These are phyloP conservation scores for Yamadazyma epiphylla DNA, from an alignment of 1,139 yeast species.

Conservation along the genomic window DNA sequence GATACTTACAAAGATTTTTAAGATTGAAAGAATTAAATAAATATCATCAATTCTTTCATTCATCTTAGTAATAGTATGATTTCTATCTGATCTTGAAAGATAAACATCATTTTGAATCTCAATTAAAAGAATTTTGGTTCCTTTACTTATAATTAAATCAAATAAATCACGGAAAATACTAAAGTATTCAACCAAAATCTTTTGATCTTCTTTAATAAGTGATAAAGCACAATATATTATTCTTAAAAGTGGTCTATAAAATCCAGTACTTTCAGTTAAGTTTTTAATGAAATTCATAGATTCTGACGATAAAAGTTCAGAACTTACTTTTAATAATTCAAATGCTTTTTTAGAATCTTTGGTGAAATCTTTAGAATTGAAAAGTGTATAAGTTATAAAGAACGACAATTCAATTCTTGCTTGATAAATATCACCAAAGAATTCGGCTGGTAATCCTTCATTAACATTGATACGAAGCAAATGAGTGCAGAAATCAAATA, in stretches of 20 bases:
- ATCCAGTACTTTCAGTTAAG: conserved; percentile 34
- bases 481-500: conserved; percentile 43
- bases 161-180: conserved; percentile 54
- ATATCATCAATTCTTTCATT: conserved; percentile 60
- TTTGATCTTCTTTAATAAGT: conserved; percentile 37
- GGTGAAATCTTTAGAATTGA: conserved; percentile 27
- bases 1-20: conserved; percentile 53
- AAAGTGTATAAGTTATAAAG: conserved; percentile 51
- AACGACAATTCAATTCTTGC: conserved; percentile 72
- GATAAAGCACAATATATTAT: conserved; percentile 49
- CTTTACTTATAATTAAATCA: conserved; percentile 55
- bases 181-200: conserved; percentile 43
- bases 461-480: conserved; percentile 50
- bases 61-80: conserved; percentile 26
- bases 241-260: conserved; percentile 60
- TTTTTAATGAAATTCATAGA: conserved; percentile 44
- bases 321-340: conserved; percentile 35
- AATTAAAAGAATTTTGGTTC: conserved; percentile 51
- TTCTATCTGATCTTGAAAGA: conserved; percentile 29
- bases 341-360: conserved; percentile 29
- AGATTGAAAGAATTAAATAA: conserved; percentile 56
- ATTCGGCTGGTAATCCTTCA: conserved; percentile 49
- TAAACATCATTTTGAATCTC: conserved; percentile 56
- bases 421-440: conserved; percentile 49
- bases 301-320: conserved; percentile 42